Evolutionary conservation across 441 rosid genomes (phyloP).

Genomic region (Syzygium syzygioides): DNA sequence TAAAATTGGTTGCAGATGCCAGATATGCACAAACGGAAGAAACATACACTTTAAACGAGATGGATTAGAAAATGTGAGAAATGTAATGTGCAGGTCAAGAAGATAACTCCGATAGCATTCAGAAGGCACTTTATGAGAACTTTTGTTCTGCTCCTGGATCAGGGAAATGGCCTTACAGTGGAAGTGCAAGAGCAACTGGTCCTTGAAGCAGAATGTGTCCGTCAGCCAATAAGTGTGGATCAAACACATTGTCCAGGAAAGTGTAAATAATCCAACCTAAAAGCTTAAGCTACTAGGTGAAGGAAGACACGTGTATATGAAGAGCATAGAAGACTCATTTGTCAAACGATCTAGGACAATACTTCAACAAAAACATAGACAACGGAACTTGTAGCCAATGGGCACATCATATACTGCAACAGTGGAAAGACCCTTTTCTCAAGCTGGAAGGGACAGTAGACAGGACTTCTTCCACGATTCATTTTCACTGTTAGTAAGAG

Average conservation of each 20-base stretch:
- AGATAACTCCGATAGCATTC: conserved; percentile 39
- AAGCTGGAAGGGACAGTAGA: not conserved
- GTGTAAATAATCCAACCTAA: not conserved
- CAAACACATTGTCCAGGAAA: conserved; percentile 69
- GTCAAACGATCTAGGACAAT: too few species aligned
- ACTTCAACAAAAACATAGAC: too few species aligned
- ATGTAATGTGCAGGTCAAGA: conserved; percentile 37
- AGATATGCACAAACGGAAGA: conserved; percentile 52
- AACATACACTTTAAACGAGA: conserved; percentile 57
- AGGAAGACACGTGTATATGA: too few species aligned
- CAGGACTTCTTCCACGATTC: not conserved
- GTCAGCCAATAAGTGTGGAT: conserved; percentile 64
- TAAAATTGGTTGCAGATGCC: conserved; percentile 54
- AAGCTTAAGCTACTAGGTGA: too few species aligned
- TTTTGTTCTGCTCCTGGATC: conserved; percentile 46
- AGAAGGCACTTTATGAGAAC: conserved; percentile 46
- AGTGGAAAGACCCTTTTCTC: too few species aligned
- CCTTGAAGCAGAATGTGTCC: conserved; percentile 50
- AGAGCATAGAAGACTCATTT: too few species aligned
- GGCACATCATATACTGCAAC: too few species aligned
- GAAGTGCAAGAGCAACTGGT: conserved; percentile 51
- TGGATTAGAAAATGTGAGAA: conserved; percentile 51
- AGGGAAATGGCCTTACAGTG: conserved; percentile 61
- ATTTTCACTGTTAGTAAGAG: too few species aligned
- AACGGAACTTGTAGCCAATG: too few species aligned